Percentiles rank a stretch among this genome's conserved stretches.
Conservation (phyloP, 345 rosid genomes). For the Eucalyptus marginata region DNA sequence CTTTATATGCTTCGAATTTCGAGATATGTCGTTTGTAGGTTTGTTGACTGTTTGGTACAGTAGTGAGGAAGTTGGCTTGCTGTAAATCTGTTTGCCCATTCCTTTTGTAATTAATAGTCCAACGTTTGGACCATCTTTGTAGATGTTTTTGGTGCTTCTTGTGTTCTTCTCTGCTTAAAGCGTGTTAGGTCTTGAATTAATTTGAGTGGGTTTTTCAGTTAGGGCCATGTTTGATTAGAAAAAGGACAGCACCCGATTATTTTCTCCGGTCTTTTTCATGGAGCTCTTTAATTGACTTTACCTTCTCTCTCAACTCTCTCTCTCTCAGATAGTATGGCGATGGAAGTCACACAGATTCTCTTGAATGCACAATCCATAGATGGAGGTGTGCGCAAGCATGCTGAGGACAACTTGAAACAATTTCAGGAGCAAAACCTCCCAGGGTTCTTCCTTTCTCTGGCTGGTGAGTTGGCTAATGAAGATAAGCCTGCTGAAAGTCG, state of each 20-base stretch:
- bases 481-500: slow-evolving; percentile 42
- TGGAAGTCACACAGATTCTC: slow-evolving; percentile 40
- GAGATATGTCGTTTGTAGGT: not conserved
- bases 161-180: not conserved
- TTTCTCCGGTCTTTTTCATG: not conserved
- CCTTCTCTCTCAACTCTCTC: too few species aligned
- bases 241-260: not conserved
- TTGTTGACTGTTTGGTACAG: not conserved
- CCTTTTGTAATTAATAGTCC: not conserved
- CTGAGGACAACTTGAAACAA: slow-evolving; percentile 29
- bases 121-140: not conserved
- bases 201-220: not conserved
- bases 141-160: not conserved
- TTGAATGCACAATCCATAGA: slow-evolving; percentile 42
- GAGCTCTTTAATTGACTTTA: not conserved
- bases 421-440: slow-evolving; percentile 38
- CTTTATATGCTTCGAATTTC: not conserved
- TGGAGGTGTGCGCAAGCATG: slow-evolving; percentile 28
- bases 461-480: slow-evolving; percentile 29
- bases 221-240: not conserved
- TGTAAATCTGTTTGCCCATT: not conserved
- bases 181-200: not conserved
- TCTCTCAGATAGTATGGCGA: not conserved
- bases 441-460: slow-evolving; percentile 23
- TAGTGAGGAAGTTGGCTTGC: not conserved